A percentile compares a stretch with the other conserved stretches of the same genome.
phyloP scores from a whole-genome alignment of 148 eudicot genomes.

The Spergularia bocconei region DNA sequence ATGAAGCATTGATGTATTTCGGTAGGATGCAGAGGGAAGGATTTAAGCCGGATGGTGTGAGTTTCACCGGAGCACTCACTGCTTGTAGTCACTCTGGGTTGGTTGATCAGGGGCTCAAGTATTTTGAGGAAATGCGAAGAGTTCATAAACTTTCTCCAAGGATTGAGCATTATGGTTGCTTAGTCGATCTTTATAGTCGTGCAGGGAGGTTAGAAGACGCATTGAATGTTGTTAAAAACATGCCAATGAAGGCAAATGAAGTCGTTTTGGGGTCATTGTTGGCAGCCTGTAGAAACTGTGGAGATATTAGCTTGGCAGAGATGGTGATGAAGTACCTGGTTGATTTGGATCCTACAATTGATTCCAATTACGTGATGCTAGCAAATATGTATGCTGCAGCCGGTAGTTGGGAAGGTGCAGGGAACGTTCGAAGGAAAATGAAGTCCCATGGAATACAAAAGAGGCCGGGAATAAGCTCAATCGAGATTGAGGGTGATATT shows the following conservation, averaged over 20 bases:
- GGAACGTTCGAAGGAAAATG: conserved; percentile 56
- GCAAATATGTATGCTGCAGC: conserved; percentile 61
- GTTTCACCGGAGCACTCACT: conserved; percentile 54
- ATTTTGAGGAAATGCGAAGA: conserved; percentile 42
- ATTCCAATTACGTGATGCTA: conserved; percentile 51
- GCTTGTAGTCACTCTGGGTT: conserved; percentile 74
- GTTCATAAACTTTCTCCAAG: conserved; percentile 42
- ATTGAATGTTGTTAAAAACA: conserved; percentile 35
- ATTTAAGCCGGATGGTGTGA: conserved; percentile 54
- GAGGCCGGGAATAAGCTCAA: conserved; percentile 48
- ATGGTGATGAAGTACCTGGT: conserved; percentile 35
- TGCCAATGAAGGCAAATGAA: conserved; percentile 59
- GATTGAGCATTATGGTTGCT: conserved; percentile 67
- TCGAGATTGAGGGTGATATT: conserved; percentile 48
- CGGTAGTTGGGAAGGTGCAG: conserved; percentile 55
- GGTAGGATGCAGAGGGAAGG: conserved; percentile 42
- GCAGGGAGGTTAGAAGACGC: conserved; percentile 56
- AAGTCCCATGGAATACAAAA: conserved; percentile 47
- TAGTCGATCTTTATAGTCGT: conserved; percentile 61
- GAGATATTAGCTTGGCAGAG: conserved; percentile 49
- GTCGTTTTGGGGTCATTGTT: conserved; percentile 49
- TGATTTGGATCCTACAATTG: conserved; percentile 40
- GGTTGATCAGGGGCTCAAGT: conserved; percentile 41
- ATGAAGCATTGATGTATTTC: conserved; percentile 43
- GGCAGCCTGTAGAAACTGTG: conserved; percentile 48